phyloP scores from a whole-genome alignment of 2,329 filamentous ascomycete species.

The Colletotrichum graminicola region DNA sequence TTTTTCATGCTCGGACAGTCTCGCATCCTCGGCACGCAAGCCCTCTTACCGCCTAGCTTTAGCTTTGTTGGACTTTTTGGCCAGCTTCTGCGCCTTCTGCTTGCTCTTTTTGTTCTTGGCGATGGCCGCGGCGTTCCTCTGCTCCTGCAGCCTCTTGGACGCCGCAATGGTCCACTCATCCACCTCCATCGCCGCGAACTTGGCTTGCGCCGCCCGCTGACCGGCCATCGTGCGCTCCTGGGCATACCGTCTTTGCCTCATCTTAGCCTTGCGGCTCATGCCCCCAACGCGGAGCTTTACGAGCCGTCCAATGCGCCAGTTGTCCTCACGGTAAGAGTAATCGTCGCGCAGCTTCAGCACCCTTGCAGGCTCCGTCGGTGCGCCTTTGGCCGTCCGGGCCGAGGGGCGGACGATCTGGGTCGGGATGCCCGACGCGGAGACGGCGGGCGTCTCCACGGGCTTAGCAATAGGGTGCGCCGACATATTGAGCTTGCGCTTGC shows the following conservation, averaged over 20 bases:
- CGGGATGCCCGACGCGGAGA: conserved; percentile 65
- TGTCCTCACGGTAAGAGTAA: conserved; percentile 72
- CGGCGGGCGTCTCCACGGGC: conserved; percentile 51
- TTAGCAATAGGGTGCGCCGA: conserved; percentile 63
- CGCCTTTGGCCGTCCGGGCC: conserved; percentile 45
- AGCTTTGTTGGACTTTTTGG: conserved; percentile 49
- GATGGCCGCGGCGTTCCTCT: conserved; percentile 45
- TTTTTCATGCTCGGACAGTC: background rate
- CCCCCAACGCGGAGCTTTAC: conserved; percentile 56
- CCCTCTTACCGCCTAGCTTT: conserved; percentile 44
- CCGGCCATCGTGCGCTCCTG: conserved; percentile 56
- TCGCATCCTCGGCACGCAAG: too few relatives aligned
- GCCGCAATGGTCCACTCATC: conserved; percentile 47
- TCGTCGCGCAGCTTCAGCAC: conserved; percentile 64
- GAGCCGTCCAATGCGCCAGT: conserved; percentile 69
- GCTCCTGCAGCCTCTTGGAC: conserved; percentile 47
- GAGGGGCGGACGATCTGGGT: conserved; percentile 57
- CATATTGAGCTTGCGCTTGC: conserved; percentile 82
- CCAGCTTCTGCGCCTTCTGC: conserved; percentile 53
- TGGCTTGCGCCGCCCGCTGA: conserved; percentile 54
- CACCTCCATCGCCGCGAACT: conserved; percentile 45
- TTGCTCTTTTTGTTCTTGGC: conserved; percentile 50
- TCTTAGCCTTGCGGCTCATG: conserved; percentile 61
- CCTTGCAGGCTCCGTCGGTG: conserved; percentile 57
- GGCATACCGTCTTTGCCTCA: conserved; percentile 59